A percentile compares a stretch with the other conserved stretches of the same genome.
Evolutionary conservation across 805 yeast genomes (phyloP).

Genomic region (Sugiyamaella smithiae): DNA sequence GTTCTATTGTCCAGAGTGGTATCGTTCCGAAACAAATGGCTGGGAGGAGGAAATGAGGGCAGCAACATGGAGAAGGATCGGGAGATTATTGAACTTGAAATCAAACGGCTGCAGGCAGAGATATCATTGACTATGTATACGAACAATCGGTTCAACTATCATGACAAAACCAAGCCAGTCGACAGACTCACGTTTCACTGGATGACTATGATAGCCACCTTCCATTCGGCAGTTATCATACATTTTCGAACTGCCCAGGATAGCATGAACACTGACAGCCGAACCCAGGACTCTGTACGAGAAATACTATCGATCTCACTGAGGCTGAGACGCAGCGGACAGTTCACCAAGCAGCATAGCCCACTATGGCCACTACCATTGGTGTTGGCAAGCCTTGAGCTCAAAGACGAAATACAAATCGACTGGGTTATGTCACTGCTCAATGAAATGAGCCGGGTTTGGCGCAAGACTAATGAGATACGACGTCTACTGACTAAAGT

Average conservation of each 20-base stretch:
- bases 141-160: background rate
- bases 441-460: background rate
- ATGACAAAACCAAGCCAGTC: background rate
- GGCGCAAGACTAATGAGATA: background rate
- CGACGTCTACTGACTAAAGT: background rate
- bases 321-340: background rate
- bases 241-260: background rate
- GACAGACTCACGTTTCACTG: background rate
- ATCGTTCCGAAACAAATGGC: conserved; percentile 1
- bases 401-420: conserved; percentile 1
- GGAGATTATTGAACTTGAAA: background rate
- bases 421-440: background rate
- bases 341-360: background rate
- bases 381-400: conserved; percentile 1
- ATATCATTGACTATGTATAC: background rate
- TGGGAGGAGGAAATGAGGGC: background rate
- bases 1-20: background rate
- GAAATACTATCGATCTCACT: background rate
- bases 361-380: conserved; percentile 2
- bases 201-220: background rate
- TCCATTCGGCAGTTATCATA: background rate
- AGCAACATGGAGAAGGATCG: background rate
- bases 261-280: background rate
- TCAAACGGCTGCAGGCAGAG: background rate
- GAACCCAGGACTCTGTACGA: background rate